Percentiles rank a stretch among this genome's conserved stretches.
These are phyloP conservation scores for Annona squamosa DNA, from an alignment of 164 flowering plant species.

Conservation along the genomic window DNA sequence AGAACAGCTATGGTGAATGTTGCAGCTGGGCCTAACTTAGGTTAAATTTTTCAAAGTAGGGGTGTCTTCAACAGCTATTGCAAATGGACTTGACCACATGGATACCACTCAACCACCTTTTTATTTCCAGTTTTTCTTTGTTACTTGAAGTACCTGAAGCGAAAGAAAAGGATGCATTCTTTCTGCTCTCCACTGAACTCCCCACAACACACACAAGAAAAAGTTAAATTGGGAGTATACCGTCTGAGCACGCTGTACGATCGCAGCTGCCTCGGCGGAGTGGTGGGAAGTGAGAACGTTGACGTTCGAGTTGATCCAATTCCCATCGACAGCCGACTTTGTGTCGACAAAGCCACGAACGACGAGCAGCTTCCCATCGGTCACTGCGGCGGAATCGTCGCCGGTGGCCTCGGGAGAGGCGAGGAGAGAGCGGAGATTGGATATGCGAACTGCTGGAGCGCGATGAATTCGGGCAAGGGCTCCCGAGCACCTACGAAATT, in stretches of 20 bases:
- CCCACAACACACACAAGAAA: too few species aligned
- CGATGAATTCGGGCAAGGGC: slow-evolving; percentile 44
- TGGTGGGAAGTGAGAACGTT: slow-evolving; percentile 41
- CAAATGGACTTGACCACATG: too few species aligned
- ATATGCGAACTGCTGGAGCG: slow-evolving; percentile 41
- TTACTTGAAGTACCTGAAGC: too few species aligned
- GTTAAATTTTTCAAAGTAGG: too few species aligned
- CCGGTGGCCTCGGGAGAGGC: slow-evolving; percentile 9
- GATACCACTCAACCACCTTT: too few species aligned
- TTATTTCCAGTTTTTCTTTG: too few species aligned
- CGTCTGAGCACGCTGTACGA: slow-evolving; percentile 50
- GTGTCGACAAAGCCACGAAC: slow-evolving; percentile 64
- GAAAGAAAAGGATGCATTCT: too few species aligned
- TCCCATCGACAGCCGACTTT: slow-evolving; percentile 41
- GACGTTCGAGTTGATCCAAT: slow-evolving; percentile 32
- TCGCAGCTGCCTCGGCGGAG: slow-evolving; percentile 56
- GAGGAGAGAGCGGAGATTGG: slow-evolving; percentile 58
- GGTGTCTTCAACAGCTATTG: too few species aligned
- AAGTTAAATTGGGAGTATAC: slow-evolving; percentile 17
- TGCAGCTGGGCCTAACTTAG: too few species aligned
- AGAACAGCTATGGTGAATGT: too few species aligned
- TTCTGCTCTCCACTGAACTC: too few species aligned
- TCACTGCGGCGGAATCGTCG: slow-evolving; percentile 7
- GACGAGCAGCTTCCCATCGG: slow-evolving; percentile 31
- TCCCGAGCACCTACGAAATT: slow-evolving; percentile 29